Evolutionary conservation across 2,329 filamentous ascomycete genomes (phyloP), one percentile per base, ranked within the genome.

Genomic region (Harringtonia aguacate): DNA sequence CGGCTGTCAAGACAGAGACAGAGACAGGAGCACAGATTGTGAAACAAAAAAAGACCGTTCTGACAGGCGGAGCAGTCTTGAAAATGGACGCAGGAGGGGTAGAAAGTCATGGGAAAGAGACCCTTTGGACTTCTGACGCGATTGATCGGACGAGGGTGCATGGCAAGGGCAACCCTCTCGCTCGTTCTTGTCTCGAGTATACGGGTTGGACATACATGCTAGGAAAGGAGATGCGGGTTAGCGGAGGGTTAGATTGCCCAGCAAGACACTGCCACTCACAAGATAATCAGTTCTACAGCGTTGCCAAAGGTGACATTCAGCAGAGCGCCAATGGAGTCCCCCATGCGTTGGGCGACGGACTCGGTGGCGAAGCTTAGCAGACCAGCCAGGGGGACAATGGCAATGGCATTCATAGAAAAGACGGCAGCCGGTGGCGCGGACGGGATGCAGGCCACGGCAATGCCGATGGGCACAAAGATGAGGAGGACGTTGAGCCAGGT

Each of bases 271-370:
- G 27, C 7, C 24, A 56, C 68, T 58, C 60, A 74, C 69, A 86
- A 87, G 50, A 88, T 86, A 57, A 88, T 87, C 57, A 88, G 63
- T 61, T 88, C 84, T 21, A 87, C 84, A 20, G 83, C 72, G 54
- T 72, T 81, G 68, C 88, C 90, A 60, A 95, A 95, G 3, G 84
- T 84, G 9, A 89, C 86, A 57, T 95, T 95, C 46, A 95, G 72
- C 36, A 97, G 68, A 45, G 89, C 90, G 49, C 90, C 90, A 4
- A 95, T 66, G 1, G 86, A 89, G 59, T 88, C 87, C 52, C 84
- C 84, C 62, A 88, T 72, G 53, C 78, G 77, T 51, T 72, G 73
- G 39, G 84, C 82, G 46, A 87, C 83, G 46, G 77, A 82, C 63
- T 88, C 84, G 15, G 84, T 88, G 30, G 84, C 83, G 62, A 79